Base-by-base conservation (phyloP, 139 green algal genomes). In the Coelastrella sp. region DNA sequence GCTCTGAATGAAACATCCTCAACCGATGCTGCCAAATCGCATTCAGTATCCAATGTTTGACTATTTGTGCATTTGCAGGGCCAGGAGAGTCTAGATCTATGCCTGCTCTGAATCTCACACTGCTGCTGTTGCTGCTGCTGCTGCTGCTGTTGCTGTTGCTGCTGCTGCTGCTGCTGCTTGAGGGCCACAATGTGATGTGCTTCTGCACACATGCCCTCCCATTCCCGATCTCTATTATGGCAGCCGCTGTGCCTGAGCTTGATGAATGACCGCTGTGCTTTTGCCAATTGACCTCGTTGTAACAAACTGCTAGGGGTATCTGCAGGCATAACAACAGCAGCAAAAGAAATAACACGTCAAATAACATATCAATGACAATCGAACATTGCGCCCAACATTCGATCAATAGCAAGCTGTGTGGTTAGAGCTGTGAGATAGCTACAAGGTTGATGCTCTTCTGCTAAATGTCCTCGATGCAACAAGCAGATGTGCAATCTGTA, bases 251-350 rank as follows among this genome's bases (percentile, higher is more conserved):
- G 79, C 5, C 79, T 32, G 17, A 85, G 16, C 58, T 73, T 74
- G 6, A 20, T 56, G 13, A 73, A 85, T 6, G 79, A 73, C 14
- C 10, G 7, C 4, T 20, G 58, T 5, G 79, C 79, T 14, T 73
- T 73, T 20, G 56, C 58, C 5, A 73, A 20, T 58, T 23, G n/a
- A 5, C 79, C 58, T 8, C 79, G 17, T 54, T 85, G 79, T 54
- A 85, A 14, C 58, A 85, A 54, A 22, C 79, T 85, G 79, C 79
- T 85, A 0, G 79, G 79, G 7, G 79, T 85, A 32, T 85, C 79
- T 85, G 79, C 17, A 65, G 5, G 17, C 47, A 47, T 7, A 84
- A 20, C 77, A 83, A 7, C 73, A 32, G 20, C 73, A 78, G 73
- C 73, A 13, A 13, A 7, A 78, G 20, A 7, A 78, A 13, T 7